phyloP scores from a whole-genome alignment of 1,284 basidiomycete species.

The Cutaneotrichosporon sp. region DNA sequence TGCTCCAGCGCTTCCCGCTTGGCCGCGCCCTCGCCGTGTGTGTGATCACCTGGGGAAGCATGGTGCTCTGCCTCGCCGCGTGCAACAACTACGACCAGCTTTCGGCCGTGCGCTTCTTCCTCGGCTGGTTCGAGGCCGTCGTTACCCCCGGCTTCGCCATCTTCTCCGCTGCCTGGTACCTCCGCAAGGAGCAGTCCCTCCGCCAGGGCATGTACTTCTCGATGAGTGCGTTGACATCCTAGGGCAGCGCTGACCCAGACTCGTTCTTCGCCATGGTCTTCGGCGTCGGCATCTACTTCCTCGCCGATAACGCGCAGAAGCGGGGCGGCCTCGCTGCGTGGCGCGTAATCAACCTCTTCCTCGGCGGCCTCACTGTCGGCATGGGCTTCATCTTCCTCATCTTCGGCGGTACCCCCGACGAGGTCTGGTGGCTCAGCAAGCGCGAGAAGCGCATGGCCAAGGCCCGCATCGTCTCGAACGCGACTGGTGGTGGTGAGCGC shows the following conservation, averaged over 20 bases:
- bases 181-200: slow-evolving; percentile 20
- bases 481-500: slow-evolving; percentile 19
- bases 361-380: slow-evolving; percentile 32
- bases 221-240: slow-evolving; percentile 26
- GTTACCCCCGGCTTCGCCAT: slow-evolving; percentile 38
- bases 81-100: slow-evolving; percentile 35
- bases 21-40: slow-evolving; percentile 27
- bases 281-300: slow-evolving; percentile 28
- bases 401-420: slow-evolving; percentile 33
- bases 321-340: slow-evolving; percentile 27
- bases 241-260: slow-evolving; percentile 5
- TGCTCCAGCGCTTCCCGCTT: slow-evolving; percentile 34
- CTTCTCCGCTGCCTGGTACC: slow-evolving; percentile 19
- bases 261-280: slow-evolving; percentile 17
- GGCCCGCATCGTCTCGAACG: slow-evolving; percentile 27
- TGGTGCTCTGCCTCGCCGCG: slow-evolving; percentile 30
- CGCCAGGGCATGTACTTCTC: slow-evolving; percentile 31
- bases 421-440: slow-evolving; percentile 35
- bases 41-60: slow-evolving; percentile 30
- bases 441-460: slow-evolving; percentile 34
- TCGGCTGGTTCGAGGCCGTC: slow-evolving; percentile 38
- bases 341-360: slow-evolving; percentile 40
- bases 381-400: slow-evolving; percentile 14
- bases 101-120: slow-evolving; percentile 20
- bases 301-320: slow-evolving; percentile 26